phyloP scores from a whole-genome alignment of 768 basidiomycete genomes.

The Polyporus arcularius region DNA sequence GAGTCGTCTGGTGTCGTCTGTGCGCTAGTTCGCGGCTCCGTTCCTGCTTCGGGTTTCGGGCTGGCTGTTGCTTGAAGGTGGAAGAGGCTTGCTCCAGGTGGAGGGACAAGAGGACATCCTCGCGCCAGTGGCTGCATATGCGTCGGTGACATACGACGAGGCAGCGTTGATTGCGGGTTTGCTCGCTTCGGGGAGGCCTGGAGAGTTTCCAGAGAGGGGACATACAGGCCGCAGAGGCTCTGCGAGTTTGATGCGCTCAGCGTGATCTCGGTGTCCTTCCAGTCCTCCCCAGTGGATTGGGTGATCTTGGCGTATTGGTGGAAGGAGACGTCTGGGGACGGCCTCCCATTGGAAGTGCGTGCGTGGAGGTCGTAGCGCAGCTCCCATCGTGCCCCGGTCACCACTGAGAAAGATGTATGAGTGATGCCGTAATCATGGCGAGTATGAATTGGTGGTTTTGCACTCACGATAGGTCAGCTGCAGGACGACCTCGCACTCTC shows the following conservation, averaged over 20 bases:
- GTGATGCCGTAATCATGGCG: too few relatives aligned
- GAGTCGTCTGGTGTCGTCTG: too few relatives aligned
- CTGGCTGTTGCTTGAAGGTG: too few relatives aligned
- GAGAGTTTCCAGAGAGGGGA: neutral
- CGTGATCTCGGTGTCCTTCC: slow-evolving; percentile 50
- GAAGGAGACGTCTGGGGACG: neutral
- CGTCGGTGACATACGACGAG: neutral
- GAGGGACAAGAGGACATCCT: too few relatives aligned
- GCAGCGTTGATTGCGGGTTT: too few relatives aligned
- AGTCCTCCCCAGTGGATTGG: slow-evolving; percentile 64
- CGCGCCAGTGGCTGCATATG: neutral
- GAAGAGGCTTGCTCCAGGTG: too few relatives aligned
- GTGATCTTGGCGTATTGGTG: slow-evolving; percentile 56
- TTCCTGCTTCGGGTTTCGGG: too few relatives aligned
- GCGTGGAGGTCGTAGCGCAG: slow-evolving; percentile 64
- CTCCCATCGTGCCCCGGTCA: slow-evolving; percentile 50
- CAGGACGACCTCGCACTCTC: slow-evolving; percentile 35
- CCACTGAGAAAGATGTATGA: slow-evolving; percentile 38
- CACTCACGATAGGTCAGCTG: slow-evolving; percentile 54
- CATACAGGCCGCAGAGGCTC: slow-evolving; percentile 32
- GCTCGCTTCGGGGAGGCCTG: neutral
- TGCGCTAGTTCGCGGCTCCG: too few relatives aligned
- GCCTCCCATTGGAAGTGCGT: slow-evolving; percentile 26
- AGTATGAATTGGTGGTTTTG: too few relatives aligned
- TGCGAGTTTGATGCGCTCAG: slow-evolving; percentile 51